phyloP scores from a whole-genome alignment of 306 rosid genomes.

The Oxytropis ochrocephala region DNA sequence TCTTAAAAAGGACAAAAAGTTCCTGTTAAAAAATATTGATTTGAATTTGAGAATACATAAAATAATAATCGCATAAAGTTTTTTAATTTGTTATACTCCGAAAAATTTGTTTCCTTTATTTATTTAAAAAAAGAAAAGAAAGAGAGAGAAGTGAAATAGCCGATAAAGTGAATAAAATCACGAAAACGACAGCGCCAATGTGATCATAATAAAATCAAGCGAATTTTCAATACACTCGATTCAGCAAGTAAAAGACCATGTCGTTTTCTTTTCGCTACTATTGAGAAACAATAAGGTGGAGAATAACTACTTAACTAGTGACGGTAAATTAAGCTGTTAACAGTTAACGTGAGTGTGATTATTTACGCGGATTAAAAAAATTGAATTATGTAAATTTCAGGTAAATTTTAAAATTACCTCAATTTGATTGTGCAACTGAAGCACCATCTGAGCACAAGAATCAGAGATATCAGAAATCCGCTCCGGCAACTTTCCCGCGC shows the following conservation, averaged over 20 bases:
- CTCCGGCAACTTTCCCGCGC: slow-evolving; percentile 58
- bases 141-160: background rate
- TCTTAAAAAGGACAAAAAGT: background rate
- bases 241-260: slow-evolving; percentile 10
- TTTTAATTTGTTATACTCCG: background rate
- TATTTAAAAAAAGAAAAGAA: background rate
- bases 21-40: background rate
- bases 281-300: background rate
- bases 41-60: background rate
- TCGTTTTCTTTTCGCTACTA: slow-evolving; percentile 15
- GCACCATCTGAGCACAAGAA: slow-evolving; percentile 90
- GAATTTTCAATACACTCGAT: background rate
- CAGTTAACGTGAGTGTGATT: background rate
- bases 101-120: background rate
- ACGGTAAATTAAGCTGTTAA: background rate
- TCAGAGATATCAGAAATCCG: slow-evolving; percentile 76
- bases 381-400: too few relatives aligned
- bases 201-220: background rate
- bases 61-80: background rate
- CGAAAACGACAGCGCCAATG: slow-evolving; percentile 17
- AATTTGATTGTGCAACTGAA: slow-evolving; percentile 69
- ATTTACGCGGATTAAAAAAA: background rate
- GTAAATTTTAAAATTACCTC: slow-evolving; percentile 46
- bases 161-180: slow-evolving; percentile 1
- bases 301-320: background rate